phyloP scores from a whole-genome alignment of 352 stramenopile species.

The Globisporangium nunn region DNA sequence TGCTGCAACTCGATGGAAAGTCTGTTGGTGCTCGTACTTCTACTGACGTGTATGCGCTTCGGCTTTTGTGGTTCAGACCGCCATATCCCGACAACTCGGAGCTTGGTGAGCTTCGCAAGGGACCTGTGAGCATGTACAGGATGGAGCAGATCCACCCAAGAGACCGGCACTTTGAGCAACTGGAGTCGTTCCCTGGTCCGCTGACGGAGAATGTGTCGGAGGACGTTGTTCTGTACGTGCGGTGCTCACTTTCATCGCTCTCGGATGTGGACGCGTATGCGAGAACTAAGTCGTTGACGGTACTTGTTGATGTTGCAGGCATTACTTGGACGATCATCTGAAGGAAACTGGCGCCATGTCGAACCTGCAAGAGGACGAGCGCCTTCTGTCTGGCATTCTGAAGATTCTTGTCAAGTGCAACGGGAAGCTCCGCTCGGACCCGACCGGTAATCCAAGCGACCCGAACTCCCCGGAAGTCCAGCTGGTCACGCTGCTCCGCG shows the following conservation, averaged over 20 bases:
- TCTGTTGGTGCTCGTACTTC: not conserved
- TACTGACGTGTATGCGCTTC: not conserved
- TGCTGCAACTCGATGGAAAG: not conserved
- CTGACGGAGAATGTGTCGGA: conserved; percentile 56
- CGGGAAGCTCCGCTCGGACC: conserved; percentile 57
- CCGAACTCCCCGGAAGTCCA: conserved; percentile 57
- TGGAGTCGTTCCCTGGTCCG: conserved; percentile 74
- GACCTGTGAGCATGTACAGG: conserved; percentile 67
- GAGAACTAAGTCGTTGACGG: not conserved
- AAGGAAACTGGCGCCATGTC: conserved; percentile 19
- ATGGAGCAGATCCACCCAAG: conserved; percentile 79
- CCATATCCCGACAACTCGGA: conserved; percentile 43
- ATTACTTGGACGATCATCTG: conserved; percentile 59
- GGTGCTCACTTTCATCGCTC: not conserved
- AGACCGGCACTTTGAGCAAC: conserved; percentile 54
- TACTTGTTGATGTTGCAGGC: conserved; percentile 9
- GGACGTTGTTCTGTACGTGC: conserved; percentile 46
- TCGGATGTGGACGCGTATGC: not conserved
- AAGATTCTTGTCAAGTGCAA: conserved; percentile 74
- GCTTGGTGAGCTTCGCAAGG: conserved; percentile 69
- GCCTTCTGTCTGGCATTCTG: conserved; percentile 61
- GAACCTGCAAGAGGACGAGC: conserved; percentile 53
- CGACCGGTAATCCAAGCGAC: conserved; percentile 38
- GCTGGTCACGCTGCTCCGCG: conserved; percentile 54
- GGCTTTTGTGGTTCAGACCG: conserved; percentile 19